A percentile compares a stretch with the other conserved stretches of the same genome.
Conservation (phyloP, 2,329 filamentous ascomycete genomes). For the Penicillium rolfsii region DNA sequence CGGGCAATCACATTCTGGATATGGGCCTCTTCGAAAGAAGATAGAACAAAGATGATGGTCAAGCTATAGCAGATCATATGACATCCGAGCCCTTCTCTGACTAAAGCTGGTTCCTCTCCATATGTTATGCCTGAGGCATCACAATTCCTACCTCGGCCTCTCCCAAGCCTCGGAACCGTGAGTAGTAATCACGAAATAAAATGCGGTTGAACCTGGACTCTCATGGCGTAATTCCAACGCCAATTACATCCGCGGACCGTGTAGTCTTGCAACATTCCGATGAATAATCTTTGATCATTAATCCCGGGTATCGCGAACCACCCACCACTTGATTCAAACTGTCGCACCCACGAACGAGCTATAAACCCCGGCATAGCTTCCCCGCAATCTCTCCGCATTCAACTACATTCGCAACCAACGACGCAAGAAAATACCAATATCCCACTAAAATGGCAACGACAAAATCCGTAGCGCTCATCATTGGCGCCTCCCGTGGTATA, state of each 20-base stretch:
- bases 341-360: not conserved
- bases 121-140: constrained; percentile 7
- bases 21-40: too few species aligned
- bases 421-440: not conserved
- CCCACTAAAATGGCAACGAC: constrained; percentile 20
- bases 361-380: not conserved
- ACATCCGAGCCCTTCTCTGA: too few species aligned
- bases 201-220: not conserved
- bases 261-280: not conserved
- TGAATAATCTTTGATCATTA: constrained; percentile 5
- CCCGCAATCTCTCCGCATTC: not conserved
- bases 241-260: not conserved
- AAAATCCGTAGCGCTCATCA: constrained; percentile 65
- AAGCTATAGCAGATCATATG: too few species aligned
- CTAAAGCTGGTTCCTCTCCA: too few species aligned
- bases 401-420: not conserved
- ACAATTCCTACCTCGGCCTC: not conserved
- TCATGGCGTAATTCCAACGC: not conserved
- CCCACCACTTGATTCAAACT: not conserved
- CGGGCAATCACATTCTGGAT: too few species aligned
- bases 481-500: constrained; percentile 79
- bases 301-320: not conserved
- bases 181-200: constrained; percentile 30
- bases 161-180: constrained; percentile 23
- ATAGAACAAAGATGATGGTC: too few species aligned